These are phyloP conservation scores for Excoecaria agallocha DNA, from an alignment of 345 rosid genomes.

Conservation along the genomic window DNA sequence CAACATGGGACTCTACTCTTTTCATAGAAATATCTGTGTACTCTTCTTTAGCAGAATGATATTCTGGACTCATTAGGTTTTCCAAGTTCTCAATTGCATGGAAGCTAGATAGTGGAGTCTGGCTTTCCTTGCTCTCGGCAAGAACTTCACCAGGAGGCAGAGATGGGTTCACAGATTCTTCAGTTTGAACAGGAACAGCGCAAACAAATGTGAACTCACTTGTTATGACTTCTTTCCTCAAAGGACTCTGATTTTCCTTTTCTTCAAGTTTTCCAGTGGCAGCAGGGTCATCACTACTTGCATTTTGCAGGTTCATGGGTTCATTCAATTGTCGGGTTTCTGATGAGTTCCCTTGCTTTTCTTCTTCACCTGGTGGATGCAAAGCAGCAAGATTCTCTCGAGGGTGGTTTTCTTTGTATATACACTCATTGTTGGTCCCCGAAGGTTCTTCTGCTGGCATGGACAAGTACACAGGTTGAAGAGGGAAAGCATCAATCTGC, in stretches of 20 bases:
- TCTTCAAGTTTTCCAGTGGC: conserved; percentile 10
- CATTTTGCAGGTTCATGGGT: neutral
- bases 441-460: conserved; percentile 13
- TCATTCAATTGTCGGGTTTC: neutral
- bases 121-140: conserved; percentile 15
- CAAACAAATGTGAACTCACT: conserved; percentile 18
- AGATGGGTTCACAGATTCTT: conserved; percentile 35
- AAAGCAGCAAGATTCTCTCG: neutral
- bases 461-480: conserved; percentile 19
- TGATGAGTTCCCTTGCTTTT: neutral
- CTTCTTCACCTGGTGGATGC: conserved; percentile 1
- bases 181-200: conserved; percentile 22
- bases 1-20: conserved; percentile 18
- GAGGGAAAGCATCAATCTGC: conserved; percentile 5
- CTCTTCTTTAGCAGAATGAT: conserved; percentile 16
- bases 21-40: conserved; percentile 7
- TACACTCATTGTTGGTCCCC: conserved; percentile 14
- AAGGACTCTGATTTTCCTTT: conserved; percentile 11
- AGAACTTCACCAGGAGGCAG: conserved; percentile 25
- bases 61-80: conserved; percentile 33
- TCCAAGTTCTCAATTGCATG: conserved; percentile 31
- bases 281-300: neutral
- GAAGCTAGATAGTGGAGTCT: conserved; percentile 32
- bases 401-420: conserved; percentile 31
- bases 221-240: conserved; percentile 18